Base-by-base conservation (phyloP, 164 flowering plant species). In the Litsea cubeba region DNA sequence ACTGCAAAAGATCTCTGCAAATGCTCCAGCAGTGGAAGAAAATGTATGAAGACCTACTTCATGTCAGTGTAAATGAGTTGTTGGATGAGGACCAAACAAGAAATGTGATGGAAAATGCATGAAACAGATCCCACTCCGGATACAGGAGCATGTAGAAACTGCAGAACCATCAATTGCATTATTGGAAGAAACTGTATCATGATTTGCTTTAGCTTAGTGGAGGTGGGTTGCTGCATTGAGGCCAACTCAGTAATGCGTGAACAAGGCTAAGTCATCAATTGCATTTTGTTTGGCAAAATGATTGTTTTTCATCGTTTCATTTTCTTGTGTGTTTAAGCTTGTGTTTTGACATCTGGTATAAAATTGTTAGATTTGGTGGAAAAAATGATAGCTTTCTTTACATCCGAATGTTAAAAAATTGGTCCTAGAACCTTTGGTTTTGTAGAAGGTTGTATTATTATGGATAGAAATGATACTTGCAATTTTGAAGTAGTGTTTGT, bases 1-100 rank as follows among this genome's bases (percentile, higher is more conserved):
- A 92, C 5, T 79, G 74, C 74, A 70, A 74, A 71, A 84, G 81
- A 81, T 85, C 90, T 2, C 58, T 79, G 81, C 86, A 91, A 75
- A 84, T 85, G 88, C 76, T 76, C 26, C 85, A 90, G 46, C 82
- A 87, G 40, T 90, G 90, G 97, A 84, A 86, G 84, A 87, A 84
- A 76, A 86, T 85, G 90, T 87, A 85, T 67, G 87, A 85, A 30
- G 84, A 87, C 72, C 81, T 89, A 77, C 86, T 85, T 76, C 81
- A 88, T 46, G 84, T 84, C 71, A 88, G 89, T 71, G 82, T 83
- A 12, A 67, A 81, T 62, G 96, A 89, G 84, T 76, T 90, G 64
- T 72, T 92, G 77, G 84, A 79, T 65, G 88, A 70, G 46, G 76
- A 72, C 62, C 75, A 77, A 51, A 14, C 10, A 40, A 40, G 50